Evolutionary conservation across 805 yeast species (phyloP), one percentile per base, ranked within the genome.

Genomic region (Zygosaccharomyces kombuchaensis): DNA sequence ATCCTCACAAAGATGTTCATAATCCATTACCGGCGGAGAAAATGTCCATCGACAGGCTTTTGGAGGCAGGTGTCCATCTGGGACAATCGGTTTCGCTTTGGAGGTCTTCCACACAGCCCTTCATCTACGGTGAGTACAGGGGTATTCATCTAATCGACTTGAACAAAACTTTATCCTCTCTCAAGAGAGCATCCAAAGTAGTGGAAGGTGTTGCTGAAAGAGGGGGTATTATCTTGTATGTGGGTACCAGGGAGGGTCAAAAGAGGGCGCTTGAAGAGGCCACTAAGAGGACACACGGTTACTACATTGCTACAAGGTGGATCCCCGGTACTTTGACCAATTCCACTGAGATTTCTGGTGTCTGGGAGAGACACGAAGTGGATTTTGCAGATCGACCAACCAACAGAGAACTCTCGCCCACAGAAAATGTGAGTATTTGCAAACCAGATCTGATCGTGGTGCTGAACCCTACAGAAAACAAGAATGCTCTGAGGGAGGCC

Each of bases 251-350:
- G 45, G 79, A 80, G 41, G 90, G 88, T 44, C 93, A 87, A 58
- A 78, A 78, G 50, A 74, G 84, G 45, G 76, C 88, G 1, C 78
- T 93, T 39, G 82, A 81, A 59, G 79, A 76, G 49, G 96, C 96
- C 9, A 95, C 98, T 1, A 69, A 72, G 37, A 77, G 95, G 54
- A 72, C 82, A 45, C 75, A 79, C 47, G 96, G 95, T 12, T 88
- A 80, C 67, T 89, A 84, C 60, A 90, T 93, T 16, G 74, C 84
- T 17, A 76, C 80, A 38, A 80, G 89, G 61, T 93, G 99, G 99
- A 78, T 87, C 48, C 96, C 97, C 2, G 99, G 99, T 54, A 85
- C 95, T 19, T 74, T 93, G 54, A 88, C 98, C 36, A 93, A 93
- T 68, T 80, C 87, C 45, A 72, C 81, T 25, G 85, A 80, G 60